Percentiles rank a stretch among this genome's conserved stretches.
Evolutionary conservation across 2,329 filamentous ascomycete species (phyloP).

Genomic region (Sclerotinia sclerotiorum): DNA sequence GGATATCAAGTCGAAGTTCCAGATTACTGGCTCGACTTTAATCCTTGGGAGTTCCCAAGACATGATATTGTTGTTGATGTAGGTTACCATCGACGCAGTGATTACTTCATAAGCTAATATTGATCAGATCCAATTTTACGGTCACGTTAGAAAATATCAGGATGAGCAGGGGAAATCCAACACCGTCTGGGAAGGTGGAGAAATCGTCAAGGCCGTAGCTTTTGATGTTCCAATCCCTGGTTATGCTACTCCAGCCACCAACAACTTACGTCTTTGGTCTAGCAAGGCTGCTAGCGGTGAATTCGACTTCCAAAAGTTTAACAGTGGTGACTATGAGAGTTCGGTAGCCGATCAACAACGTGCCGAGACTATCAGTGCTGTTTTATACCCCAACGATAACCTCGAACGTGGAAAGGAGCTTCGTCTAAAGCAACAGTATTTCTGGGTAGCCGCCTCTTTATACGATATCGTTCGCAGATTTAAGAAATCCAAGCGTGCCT

Average conservation of each 20-base stretch:
- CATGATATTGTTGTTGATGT: conserved; percentile 92
- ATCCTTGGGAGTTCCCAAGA: conserved; percentile 97
- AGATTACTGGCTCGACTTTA: conserved; percentile 99
- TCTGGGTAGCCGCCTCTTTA: conserved; percentile 97
- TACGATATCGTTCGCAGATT: conserved; percentile 96
- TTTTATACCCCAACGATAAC: conserved; percentile 97
- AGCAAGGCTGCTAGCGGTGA: conserved; percentile 96
- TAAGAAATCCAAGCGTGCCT: conserved; percentile 92
- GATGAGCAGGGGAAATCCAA: conserved; percentile 75
- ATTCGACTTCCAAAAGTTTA: conserved; percentile 99
- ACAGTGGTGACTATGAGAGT: conserved; percentile 92
- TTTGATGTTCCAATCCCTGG: conserved; percentile 93
- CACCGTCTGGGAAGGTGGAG: conserved; percentile 85
- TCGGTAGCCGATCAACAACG: conserved; percentile 97
- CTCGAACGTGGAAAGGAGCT: conserved; percentile 95
- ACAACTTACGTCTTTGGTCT: conserved; percentile 96
- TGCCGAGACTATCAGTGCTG: conserved; percentile 97
- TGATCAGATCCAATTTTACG: conserved; percentile 81
- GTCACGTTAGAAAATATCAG: conserved; percentile 71
- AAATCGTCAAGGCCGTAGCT: conserved; percentile 86
- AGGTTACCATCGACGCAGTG: conserved; percentile 43
- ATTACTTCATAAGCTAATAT: conserved; percentile 24
- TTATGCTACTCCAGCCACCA: conserved; percentile 84
- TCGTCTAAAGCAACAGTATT: conserved; percentile 98
- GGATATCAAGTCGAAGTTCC: conserved; percentile 98